Evolutionary conservation across 305 asterid genomes (phyloP).

Genomic region (Petunia hybrid): DNA sequence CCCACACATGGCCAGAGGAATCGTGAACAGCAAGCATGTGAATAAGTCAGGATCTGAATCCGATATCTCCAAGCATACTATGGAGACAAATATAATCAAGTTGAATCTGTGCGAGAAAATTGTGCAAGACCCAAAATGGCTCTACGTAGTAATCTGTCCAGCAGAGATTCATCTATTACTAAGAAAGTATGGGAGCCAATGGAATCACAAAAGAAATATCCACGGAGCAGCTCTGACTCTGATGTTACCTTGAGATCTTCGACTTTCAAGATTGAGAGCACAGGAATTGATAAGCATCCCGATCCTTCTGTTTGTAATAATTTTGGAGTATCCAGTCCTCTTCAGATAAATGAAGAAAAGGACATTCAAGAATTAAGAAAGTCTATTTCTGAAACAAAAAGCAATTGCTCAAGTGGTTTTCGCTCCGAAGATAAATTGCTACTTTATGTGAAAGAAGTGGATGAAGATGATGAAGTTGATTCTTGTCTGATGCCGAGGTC

Average conservation of each 20-base stretch:
- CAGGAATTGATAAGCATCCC: conserved; percentile 58
- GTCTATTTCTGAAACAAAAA: conserved; percentile 41
- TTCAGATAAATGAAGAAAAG: conserved; percentile 45
- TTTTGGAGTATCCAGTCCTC: conserved; percentile 52
- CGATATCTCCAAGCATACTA: conserved; percentile 69
- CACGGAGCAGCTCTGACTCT: conserved; percentile 70
- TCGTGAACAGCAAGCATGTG: conserved; percentile 54
- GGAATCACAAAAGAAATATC: conserved; percentile 76
- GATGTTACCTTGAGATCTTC: conserved; percentile 71
- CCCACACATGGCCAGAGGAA: conserved; percentile 50
- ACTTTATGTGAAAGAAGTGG: conserved; percentile 49
- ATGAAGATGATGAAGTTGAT: conserved; percentile 53
- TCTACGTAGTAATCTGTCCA: conserved; percentile 48
- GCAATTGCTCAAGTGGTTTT: conserved; percentile 40
- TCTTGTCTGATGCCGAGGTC: conserved; percentile 43
- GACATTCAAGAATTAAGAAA: conserved; percentile 43
- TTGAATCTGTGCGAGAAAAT: conserved; percentile 55
- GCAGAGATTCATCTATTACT: conserved; percentile 45
- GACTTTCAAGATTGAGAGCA: conserved; percentile 57
- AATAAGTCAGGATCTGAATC: conserved; percentile 56
- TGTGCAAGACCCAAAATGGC: conserved; percentile 58
- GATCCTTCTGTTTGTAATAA: conserved; percentile 57
- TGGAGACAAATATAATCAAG: conserved; percentile 59
- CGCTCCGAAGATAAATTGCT: conserved; percentile 44
- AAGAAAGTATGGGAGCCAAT: conserved; percentile 98